Conservation (phyloP, 352 stramenopile species). For the Phytophthora gonapodyides region DNA sequence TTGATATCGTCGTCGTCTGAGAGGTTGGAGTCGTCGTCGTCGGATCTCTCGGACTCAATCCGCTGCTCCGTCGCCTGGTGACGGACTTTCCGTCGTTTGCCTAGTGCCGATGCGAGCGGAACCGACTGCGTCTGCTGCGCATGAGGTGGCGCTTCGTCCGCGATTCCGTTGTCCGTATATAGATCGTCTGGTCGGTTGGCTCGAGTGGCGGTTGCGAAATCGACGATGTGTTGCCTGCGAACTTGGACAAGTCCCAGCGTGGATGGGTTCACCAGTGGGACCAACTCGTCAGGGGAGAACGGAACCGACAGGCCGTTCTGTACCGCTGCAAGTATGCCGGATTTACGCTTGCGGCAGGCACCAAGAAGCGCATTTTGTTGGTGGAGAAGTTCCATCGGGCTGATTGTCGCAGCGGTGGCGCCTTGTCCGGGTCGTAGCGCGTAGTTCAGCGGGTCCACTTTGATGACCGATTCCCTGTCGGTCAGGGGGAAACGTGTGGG, state of each 20-base stretch:
- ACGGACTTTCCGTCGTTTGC: too few relatives aligned
- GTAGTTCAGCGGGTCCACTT: constrained; percentile 16
- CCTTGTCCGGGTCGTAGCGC: neutral
- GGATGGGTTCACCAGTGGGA: neutral
- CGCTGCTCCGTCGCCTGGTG: too few relatives aligned
- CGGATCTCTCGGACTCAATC: too few relatives aligned
- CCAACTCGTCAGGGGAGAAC: constrained; percentile 3
- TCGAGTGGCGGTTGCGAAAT: neutral
- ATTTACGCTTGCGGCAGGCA: neutral
- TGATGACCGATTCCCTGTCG: constrained; percentile 5
- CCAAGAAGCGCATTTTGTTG: constrained; percentile 2
- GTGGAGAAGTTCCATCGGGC: constrained; percentile 15
- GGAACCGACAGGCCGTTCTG: neutral
- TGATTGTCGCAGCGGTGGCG: constrained; percentile 2
- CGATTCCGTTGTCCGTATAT: neutral
- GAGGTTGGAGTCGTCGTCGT: too few relatives aligned
- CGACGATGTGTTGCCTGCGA: neutral
- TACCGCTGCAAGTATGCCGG: neutral
- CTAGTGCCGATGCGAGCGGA: too few relatives aligned
- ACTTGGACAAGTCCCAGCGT: constrained; percentile 2
- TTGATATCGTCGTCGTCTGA: too few relatives aligned
- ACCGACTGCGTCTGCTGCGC: too few relatives aligned
- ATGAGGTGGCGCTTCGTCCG: too few relatives aligned
- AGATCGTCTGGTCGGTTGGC: neutral
- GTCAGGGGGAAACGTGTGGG: neutral